A percentile compares a stretch with the other conserved stretches of the same genome.
These are phyloP conservation scores for Ustilago sp. DNA, from an alignment of 1,284 basidiomycete genomes.

Conservation along the genomic window DNA sequence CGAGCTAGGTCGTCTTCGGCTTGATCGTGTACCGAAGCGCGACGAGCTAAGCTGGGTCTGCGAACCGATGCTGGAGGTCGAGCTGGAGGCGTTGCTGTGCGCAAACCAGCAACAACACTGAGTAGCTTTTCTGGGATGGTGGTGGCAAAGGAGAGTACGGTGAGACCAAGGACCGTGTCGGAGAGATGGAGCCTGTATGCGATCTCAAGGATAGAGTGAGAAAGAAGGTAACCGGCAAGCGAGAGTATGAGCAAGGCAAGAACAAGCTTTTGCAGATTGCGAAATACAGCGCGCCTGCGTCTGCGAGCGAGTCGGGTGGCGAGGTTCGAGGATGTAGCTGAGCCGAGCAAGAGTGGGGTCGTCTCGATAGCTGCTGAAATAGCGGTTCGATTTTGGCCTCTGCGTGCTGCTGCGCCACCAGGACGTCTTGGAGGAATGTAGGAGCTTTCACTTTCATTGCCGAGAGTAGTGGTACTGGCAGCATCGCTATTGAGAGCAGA, in stretches of 20 bases:
- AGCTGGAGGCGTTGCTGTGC: constrained; percentile 8
- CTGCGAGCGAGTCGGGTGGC: constrained; percentile 26
- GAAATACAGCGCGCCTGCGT: constrained; percentile 22
- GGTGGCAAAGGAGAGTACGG: constrained; percentile 66
- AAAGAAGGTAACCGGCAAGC: constrained; percentile 64
- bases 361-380: constrained; percentile 44
- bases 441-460: constrained; percentile 41
- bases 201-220: constrained; percentile 60
- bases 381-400: constrained; percentile 30
- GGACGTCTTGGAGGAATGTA: constrained; percentile 30
- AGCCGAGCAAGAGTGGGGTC: constrained; percentile 41
- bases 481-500: constrained; percentile 28
- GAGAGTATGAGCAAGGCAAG: constrained; percentile 54
- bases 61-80: constrained; percentile 17
- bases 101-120: constrained; percentile 57
- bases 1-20: constrained; percentile 42
- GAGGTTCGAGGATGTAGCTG: constrained; percentile 36
- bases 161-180: constrained; percentile 62
- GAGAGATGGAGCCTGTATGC: constrained; percentile 58
- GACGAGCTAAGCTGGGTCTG: constrained; percentile 29
- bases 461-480: constrained; percentile 28
- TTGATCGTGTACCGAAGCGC: constrained; percentile 28
- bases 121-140: constrained; percentile 69
- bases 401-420: constrained; percentile 22
- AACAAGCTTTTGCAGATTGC: constrained; percentile 33